phyloP scores from a whole-genome alignment of 768 basidiomycete species.

The Termitomyces sp. region DNA sequence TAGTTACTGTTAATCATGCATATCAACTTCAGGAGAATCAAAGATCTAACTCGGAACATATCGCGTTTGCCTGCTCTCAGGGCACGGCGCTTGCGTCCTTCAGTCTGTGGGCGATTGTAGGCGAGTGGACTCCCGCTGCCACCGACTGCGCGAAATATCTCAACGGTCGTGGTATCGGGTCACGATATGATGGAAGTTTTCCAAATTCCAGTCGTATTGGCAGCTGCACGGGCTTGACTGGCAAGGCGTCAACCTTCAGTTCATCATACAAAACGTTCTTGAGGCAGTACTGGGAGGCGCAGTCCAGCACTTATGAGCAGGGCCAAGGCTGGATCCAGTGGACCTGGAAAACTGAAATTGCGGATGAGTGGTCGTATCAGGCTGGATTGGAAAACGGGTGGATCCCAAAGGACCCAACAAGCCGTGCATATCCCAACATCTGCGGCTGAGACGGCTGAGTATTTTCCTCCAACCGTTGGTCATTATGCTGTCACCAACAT shows the following conservation, averaged over 20 bases:
- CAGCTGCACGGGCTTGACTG: constrained; percentile 70
- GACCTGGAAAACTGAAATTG: constrained; percentile 81
- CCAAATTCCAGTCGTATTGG: constrained; percentile 65
- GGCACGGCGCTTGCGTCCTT: constrained; percentile 42
- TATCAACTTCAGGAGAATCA: constrained; percentile 33
- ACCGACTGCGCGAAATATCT: constrained; percentile 80
- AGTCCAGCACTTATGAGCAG: constrained; percentile 66
- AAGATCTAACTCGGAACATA: constrained; percentile 49
- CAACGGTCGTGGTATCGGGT: constrained; percentile 74
- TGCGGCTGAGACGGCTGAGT: constrained; percentile 48
- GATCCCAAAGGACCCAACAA: constrained; percentile 65
- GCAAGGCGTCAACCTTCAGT: constrained; percentile 71
- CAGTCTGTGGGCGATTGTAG: constrained; percentile 77
- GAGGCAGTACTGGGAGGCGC: constrained; percentile 80
- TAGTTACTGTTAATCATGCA: too few species aligned
- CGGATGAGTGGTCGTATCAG: constrained; percentile 90
- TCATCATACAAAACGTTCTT: constrained; percentile 77
- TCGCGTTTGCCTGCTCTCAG: constrained; percentile 50
- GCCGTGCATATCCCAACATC: constrained; percentile 52
- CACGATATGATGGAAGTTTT: constrained; percentile 60
- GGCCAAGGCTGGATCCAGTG: constrained; percentile 76
- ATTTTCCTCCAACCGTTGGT: neutral
- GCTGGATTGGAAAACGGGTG: constrained; percentile 76
- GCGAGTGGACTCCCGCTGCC: constrained; percentile 80
- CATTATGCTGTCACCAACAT: neutral